A percentile compares a stretch with the other conserved stretches of the same genome.
These are phyloP conservation scores for Aureobasidium melanogenum DNA, from an alignment of 2,329 filamentous ascomycete species.

Conservation along the genomic window DNA sequence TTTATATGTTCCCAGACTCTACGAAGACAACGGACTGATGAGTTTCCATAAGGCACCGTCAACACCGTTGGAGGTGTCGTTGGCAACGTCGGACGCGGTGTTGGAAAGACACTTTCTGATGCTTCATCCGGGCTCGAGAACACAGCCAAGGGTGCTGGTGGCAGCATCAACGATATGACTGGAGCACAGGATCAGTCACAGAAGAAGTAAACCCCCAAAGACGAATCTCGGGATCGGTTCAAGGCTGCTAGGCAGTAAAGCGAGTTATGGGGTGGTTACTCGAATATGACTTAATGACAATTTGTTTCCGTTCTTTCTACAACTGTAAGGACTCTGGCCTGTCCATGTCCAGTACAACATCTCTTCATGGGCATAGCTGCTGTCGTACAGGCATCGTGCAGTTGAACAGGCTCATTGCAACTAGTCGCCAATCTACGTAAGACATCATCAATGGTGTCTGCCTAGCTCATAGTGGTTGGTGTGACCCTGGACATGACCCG, in stretches of 20 bases:
- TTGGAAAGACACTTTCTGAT: conserved; percentile 9
- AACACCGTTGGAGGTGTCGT: conserved; percentile 11
- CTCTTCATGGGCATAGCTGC: too few relatives aligned
- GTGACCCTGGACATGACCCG: not conserved
- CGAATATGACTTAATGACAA: not conserved
- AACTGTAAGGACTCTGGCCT: too few relatives aligned
- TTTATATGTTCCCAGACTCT: not conserved
- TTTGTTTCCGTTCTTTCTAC: not conserved
- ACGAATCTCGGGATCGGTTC: not conserved
- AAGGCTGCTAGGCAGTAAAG: not conserved
- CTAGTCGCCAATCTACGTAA: too few relatives aligned
- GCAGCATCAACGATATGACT: not conserved
- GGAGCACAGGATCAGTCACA: not conserved
- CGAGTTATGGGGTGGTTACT: not conserved
- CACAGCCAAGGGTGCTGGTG: conserved; percentile 8
- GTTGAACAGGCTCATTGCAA: too few relatives aligned
- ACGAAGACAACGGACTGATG: not conserved
- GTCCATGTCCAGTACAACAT: not conserved
- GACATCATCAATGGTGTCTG: too few relatives aligned
- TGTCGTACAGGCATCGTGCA: too few relatives aligned
- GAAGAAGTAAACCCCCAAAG: not conserved
- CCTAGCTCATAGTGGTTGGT: not conserved
- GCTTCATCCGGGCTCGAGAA: conserved; percentile 7
- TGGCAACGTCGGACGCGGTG: conserved; percentile 11
- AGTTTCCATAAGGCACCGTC: not conserved